A percentile compares a stretch with the other conserved stretches of the same genome.
These are phyloP conservation scores for Aphanomyces cochlioides DNA, from an alignment of 352 stramenopile genomes.

Conservation along the genomic window DNA sequence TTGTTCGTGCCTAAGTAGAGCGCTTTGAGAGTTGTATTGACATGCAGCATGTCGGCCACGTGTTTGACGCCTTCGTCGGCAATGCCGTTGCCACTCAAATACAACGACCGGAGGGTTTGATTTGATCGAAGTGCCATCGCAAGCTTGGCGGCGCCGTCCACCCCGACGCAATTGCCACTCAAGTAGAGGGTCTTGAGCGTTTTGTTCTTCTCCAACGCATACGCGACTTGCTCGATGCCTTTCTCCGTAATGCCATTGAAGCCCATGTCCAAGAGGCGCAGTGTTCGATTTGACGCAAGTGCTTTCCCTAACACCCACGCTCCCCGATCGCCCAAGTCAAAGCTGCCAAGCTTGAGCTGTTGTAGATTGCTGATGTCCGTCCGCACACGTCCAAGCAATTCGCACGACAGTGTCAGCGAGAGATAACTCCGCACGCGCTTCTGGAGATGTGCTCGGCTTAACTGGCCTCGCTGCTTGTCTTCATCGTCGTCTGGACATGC, in stretches of 20 bases:
- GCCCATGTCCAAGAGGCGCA: constrained; percentile 67
- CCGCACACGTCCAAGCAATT: constrained; percentile 23
- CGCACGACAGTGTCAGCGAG: constrained; percentile 3
- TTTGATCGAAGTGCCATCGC: constrained; percentile 54
- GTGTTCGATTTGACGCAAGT: constrained; percentile 38
- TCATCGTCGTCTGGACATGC: constrained; percentile 28
- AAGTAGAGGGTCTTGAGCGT: constrained; percentile 72
- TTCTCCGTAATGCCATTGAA: constrained; percentile 79
- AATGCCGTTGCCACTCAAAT: constrained; percentile 82
- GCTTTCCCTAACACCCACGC: constrained; percentile 57
- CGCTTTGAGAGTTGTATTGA: constrained; percentile 49
- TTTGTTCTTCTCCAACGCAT: constrained; percentile 54
- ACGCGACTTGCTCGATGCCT: constrained; percentile 51
- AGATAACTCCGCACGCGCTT: constrained; percentile 25
- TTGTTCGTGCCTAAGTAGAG: constrained; percentile 81
- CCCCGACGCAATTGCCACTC: constrained; percentile 78
- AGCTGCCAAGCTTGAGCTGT: constrained; percentile 72
- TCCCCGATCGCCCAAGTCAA: constrained; percentile 64
- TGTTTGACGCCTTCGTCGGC: constrained; percentile 58
- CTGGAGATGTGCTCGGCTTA: constrained; percentile 5
- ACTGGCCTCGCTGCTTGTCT: constrained; percentile 15
- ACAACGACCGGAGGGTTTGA: constrained; percentile 53
- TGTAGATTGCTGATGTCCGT: constrained; percentile 30
- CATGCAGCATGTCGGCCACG: constrained; percentile 51
- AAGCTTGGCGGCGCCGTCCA: constrained; percentile 44